Evolutionary conservation across 768 basidiomycete genomes (phyloP), one percentile per base, ranked within the genome.

Genomic region (Auricularia sp.): DNA sequence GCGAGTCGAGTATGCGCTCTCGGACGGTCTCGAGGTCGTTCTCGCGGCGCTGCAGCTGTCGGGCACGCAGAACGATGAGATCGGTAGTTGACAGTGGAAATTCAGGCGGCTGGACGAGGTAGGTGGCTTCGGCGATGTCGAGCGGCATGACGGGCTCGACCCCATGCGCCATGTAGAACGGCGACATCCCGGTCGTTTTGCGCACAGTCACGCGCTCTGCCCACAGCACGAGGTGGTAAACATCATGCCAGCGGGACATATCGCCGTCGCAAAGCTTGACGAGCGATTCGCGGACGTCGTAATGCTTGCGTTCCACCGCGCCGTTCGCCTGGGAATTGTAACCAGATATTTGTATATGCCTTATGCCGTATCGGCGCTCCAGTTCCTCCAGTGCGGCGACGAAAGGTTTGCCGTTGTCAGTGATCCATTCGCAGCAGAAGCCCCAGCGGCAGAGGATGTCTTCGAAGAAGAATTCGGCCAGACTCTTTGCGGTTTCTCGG

Each of bases 101-200:
- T 4, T 29, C 6, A 8, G 36, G 59, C 18, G 23, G 36, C 29
- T 51, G 65, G 11, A 36, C 61, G 33, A 77, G 68, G 39, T 71
- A 77, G 0, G 72, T 77, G 0, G 76, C 74, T 65, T 76, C 72
- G 5, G 66, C 66, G 39, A 77, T 62, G 62, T 77, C 74, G 18
- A 76, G 68, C 0, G 76, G 75, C 10, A 76, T 64, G 3, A 71
- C 11, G 0, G 76, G 76, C 23, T 77, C 68, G 0, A 72, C 68
- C 3, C 77, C 75, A 7, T 71, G 71, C 0, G 69, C 68, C 2
- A 71, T 69, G 51, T 71, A 23, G 67, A 61, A 21, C 44, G 62
- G 66, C 10, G 66, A 67, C n/a, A 47, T 36, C 1, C 65, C 65
- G 0, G 53, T 66, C 0, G 29, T 16, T 0, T n/a, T 21, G 12